These are phyloP conservation scores for Cucurbitaria berberidis DNA, from an alignment of 2,329 filamentous ascomycete genomes.

Conservation along the genomic window DNA sequence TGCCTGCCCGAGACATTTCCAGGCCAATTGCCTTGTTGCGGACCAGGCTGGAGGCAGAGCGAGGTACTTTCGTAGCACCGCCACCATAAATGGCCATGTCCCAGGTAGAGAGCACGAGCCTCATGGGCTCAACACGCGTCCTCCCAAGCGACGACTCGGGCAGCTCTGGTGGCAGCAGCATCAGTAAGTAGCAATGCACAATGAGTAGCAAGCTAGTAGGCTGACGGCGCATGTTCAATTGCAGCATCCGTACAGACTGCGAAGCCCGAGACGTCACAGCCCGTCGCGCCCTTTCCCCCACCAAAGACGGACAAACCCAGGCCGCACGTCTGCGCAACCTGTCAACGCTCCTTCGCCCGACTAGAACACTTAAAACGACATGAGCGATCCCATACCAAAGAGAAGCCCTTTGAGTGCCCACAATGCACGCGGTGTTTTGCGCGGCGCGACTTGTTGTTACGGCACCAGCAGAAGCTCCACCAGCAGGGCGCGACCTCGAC, in stretches of 20 bases:
- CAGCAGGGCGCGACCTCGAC: conserved; percentile 88
- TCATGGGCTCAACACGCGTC: conserved; percentile 34
- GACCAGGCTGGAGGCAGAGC: conserved; percentile 15
- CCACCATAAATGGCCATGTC: conserved; percentile 29
- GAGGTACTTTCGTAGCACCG: too few species aligned
- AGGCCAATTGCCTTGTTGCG: conserved; percentile 17
- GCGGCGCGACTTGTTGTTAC: conserved; percentile 84
- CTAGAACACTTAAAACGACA: conserved; percentile 97
- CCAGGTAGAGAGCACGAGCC: conserved; percentile 31
- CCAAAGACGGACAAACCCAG: conserved; percentile 97
- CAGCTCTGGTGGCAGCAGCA: conserved; percentile 36
- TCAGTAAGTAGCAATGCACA: conserved; percentile 33
- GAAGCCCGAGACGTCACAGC: conserved; percentile 38
- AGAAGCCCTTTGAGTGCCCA: conserved; percentile 97
- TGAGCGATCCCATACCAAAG: conserved; percentile 96
- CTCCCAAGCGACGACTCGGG: conserved; percentile 40
- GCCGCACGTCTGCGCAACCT: conserved; percentile 91
- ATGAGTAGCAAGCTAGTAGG: not conserved
- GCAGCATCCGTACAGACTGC: conserved; percentile 42
- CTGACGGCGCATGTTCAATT: conserved; percentile 26
- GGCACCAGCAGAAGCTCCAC: conserved; percentile 98
- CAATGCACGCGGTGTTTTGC: conserved; percentile 96
- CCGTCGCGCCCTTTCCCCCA: conserved; percentile 65
- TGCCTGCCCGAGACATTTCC: conserved; percentile 3
- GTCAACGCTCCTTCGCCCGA: conserved; percentile 88